phyloP scores from a whole-genome alignment of 2,329 filamentous ascomycete species.

The Neonectria coccinea region DNA sequence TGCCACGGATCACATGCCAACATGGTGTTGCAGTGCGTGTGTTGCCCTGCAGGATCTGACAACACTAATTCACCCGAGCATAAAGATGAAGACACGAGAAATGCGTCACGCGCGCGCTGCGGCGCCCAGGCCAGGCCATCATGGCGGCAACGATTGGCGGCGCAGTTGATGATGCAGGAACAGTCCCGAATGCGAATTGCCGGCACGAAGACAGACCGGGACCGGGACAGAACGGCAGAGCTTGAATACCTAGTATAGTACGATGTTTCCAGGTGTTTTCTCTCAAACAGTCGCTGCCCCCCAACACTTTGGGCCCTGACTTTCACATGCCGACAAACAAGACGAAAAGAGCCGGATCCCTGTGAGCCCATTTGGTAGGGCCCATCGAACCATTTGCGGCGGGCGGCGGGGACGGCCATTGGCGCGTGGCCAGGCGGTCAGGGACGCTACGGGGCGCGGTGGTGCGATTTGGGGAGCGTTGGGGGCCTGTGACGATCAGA shows the following conservation, averaged over 20 bases:
- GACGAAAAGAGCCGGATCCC: constrained; percentile 29
- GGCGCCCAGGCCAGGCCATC: constrained; percentile 3
- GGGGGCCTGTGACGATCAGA: constrained; percentile 10
- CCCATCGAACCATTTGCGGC: constrained; percentile 30
- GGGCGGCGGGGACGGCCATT: constrained; percentile 18
- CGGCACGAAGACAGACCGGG: constrained; percentile 28
- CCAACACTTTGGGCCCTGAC: constrained; percentile 22
- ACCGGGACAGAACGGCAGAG: constrained; percentile 7
- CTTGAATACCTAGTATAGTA: not conserved
- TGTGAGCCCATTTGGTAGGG: constrained; percentile 25
- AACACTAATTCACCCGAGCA: not conserved
- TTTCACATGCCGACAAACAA: constrained; percentile 26
- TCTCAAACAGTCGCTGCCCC: not conserved
- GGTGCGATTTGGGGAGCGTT: constrained; percentile 20
- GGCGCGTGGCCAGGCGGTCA: constrained; percentile 27
- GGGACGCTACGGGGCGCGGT: constrained; percentile 23
- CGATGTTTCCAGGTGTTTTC: constrained; percentile 11
- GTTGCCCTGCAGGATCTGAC: constrained; percentile 22
- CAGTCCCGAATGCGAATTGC: constrained; percentile 30
- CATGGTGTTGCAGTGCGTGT: constrained; percentile 4
- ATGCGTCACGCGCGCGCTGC: not conserved
- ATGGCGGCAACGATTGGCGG: constrained; percentile 11
- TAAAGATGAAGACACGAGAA: not conserved
- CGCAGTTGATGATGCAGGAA: constrained; percentile 13
- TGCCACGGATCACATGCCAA: constrained; percentile 21